These are phyloP conservation scores for Solanum hybrid DNA, from an alignment of 305 asterid species.

Conservation along the genomic window DNA sequence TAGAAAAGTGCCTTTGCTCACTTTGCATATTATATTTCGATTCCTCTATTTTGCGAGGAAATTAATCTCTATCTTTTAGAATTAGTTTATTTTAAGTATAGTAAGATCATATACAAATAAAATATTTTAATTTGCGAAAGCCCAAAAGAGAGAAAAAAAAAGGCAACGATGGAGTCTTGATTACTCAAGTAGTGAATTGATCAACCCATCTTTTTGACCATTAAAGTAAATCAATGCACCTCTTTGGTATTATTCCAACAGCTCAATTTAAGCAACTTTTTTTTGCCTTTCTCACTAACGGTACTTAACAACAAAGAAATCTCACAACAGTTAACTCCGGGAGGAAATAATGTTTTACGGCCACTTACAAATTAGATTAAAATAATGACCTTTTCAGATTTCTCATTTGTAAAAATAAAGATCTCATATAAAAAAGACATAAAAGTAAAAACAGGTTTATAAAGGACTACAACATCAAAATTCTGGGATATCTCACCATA, in stretches of 20 bases:
- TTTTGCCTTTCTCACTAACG: not conserved
- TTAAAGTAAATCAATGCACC: not conserved
- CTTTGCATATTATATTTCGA: not conserved
- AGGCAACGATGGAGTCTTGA: not conserved
- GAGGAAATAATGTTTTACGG: not conserved
- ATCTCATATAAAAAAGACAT: not conserved
- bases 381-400: no score
- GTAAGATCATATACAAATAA: not conserved
- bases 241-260: not conserved
- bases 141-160: not conserved
- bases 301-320: not conserved
- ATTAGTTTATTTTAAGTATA: not conserved
- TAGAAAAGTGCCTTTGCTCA: not conserved
- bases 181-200: not conserved
- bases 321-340: not conserved
- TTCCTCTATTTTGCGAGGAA: not conserved
- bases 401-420: not conserved
- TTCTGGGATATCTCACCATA: not conserved
- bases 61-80: not conserved
- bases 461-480: not conserved
- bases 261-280: not conserved
- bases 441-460: no score
- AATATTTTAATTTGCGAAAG: not conserved
- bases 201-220: not conserved
- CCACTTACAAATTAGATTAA: not conserved